A percentile compares a stretch with the other conserved stretches of the same genome.
Conservation (phyloP, 2,329 filamentous ascomycete species). For the Ophiostoma himal-ulmi region DNA sequence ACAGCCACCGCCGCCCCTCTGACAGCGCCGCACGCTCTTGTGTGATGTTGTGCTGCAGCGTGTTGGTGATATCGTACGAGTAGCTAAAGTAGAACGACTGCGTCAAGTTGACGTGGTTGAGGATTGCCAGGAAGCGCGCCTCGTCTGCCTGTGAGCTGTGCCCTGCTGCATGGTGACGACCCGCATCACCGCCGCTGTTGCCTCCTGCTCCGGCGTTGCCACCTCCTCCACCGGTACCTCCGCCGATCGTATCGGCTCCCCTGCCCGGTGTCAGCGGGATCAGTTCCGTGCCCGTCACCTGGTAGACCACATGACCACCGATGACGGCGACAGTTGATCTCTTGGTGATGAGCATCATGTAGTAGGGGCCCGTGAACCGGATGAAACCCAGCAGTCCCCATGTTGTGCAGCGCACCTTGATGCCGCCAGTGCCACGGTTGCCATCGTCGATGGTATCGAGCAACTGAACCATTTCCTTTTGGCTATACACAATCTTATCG, state of each 20-base stretch:
- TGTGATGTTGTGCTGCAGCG: conserved; percentile 85
- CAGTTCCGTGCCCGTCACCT: conserved; percentile 88
- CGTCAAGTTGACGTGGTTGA: conserved; percentile 85
- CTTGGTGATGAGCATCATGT: conserved; percentile 96
- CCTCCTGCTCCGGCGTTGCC: background rate
- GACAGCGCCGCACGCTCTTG: conserved; percentile 67
- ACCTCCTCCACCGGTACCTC: background rate
- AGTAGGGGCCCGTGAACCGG: conserved; percentile 89
- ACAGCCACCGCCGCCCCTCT: conserved; percentile 54
- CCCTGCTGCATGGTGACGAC: background rate
- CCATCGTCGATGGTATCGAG: conserved; percentile 92
- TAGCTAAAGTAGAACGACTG: conserved; percentile 98
- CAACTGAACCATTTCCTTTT: conserved; percentile 88
- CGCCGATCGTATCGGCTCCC: conserved; percentile 10
- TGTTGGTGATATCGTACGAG: conserved; percentile 90
- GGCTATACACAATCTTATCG: conserved; percentile 90
- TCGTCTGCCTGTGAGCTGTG: conserved; percentile 58
- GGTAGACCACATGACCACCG: conserved; percentile 92
- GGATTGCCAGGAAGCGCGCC: conserved; percentile 76
- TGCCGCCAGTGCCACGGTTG: conserved; percentile 81
- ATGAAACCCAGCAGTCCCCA: conserved; percentile 97
- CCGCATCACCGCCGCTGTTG: background rate
- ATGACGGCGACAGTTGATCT: conserved; percentile 93
- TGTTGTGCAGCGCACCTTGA: conserved; percentile 81
- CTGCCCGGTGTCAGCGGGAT: conserved; percentile 76